Base-by-base conservation (phyloP, 306 rosid genomes). In the Casuarina glauca region DNA sequence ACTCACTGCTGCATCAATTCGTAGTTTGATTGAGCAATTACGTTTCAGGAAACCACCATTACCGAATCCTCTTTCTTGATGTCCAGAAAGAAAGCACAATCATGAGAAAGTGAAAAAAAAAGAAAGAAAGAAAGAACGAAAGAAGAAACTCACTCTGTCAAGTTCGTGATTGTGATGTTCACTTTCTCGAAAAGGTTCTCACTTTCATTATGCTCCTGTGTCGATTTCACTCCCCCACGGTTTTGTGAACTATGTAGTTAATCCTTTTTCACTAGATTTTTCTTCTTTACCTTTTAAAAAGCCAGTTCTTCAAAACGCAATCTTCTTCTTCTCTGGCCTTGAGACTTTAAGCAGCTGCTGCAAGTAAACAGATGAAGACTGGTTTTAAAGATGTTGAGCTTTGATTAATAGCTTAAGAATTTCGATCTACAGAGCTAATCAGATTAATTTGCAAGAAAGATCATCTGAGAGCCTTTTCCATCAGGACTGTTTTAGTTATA, bases 101-200 rank as follows among this genome's bases (percentile, higher is more conserved):
- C 76, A 68, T 81, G 79, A 64, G 77, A 82, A 87, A 85, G 75
- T 60, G 78, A 72, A 82, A 79, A 51, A 60, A 51, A 15, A 26
- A 2, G 84, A 81, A 87, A 81, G 86, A 52, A 71, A 84, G 71
- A 1, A 46, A 64, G 77, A 82, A 87, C 84, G 75, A 76, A 72
- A 82, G 76, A 51, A 60, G 45, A 15, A 53, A 3, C 48, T 80
- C 83, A 74, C 72, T 80, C 68, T 84, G 75, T 67, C 81, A 60
- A 82, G 55, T 36, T 77, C 81, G 70, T 86, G 70, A 17, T 64
- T 42, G 66, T 73, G 74, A 69, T 76, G 44, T 73, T 81, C 78
- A 45, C 81, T 76, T 62, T 35, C 50, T 51, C 63, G 38, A 73
- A 87, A 80, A 46, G 81, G 64, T 52, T 58, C 74, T 54, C 80